Evolutionary conservation across 352 stramenopile genomes (phyloP).

Genomic region (Phytophthora sojae): DNA sequence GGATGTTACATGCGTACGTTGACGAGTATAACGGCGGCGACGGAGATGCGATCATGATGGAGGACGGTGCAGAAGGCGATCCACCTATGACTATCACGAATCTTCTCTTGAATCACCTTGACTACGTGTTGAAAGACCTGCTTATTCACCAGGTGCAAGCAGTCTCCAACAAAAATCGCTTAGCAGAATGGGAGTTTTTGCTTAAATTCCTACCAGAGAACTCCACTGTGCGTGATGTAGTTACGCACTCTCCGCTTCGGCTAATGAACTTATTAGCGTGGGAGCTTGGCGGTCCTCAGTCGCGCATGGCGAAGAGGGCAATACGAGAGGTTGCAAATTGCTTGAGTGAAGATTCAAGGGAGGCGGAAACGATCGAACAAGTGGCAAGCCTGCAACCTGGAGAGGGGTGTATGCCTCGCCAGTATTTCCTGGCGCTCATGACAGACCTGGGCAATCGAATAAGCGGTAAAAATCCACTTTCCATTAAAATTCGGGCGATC

Average conservation of each 20-base stretch:
- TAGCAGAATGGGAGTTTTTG: conserved; percentile 78
- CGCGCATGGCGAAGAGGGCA: conserved; percentile 58
- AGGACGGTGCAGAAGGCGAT: conserved; percentile 30
- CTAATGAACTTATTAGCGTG: conserved; percentile 70
- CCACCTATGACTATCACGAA: conserved; percentile 41
- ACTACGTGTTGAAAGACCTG: conserved; percentile 68
- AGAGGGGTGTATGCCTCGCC: conserved; percentile 66
- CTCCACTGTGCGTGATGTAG: conserved; percentile 63
- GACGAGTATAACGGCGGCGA: conserved; percentile 39
- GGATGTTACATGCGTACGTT: conserved; percentile 57
- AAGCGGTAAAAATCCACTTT: conserved; percentile 44
- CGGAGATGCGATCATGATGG: conserved; percentile 32
- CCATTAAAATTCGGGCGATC: conserved; percentile 68
- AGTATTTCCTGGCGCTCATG: conserved; percentile 88
- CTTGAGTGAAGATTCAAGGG: conserved; percentile 41
- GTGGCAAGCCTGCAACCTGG: conserved; percentile 27
- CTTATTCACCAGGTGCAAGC: conserved; percentile 70
- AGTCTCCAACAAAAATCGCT: conserved; percentile 54
- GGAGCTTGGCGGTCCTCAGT: conserved; percentile 67
- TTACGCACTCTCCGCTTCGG: conserved; percentile 57
- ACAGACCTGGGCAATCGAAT: conserved; percentile 80
- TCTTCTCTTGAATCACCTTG: conserved; percentile 56
- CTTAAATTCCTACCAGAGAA: conserved; percentile 74
- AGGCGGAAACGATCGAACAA: conserved; percentile 29
- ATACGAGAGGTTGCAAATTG: conserved; percentile 66